Conservation (phyloP, 2,329 filamentous ascomycete species). For the Cercospora sesami region DNA sequence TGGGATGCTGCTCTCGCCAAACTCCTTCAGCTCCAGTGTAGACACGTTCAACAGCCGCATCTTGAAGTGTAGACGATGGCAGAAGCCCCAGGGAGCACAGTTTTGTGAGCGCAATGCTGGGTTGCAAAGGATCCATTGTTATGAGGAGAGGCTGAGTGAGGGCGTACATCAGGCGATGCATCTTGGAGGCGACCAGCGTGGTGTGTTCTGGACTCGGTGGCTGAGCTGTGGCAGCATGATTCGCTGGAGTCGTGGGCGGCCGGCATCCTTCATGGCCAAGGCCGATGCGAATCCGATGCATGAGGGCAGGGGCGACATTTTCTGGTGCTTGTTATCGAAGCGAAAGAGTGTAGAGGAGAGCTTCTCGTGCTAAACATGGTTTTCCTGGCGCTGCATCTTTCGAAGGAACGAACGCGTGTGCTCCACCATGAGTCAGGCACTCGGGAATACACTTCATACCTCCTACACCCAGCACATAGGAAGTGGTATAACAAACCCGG, state of each 20-base stretch:
- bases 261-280: not conserved
- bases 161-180: not conserved
- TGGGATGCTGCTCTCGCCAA: conserved; percentile 9
- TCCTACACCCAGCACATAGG: too few relatives aligned
- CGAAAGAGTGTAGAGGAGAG: not conserved
- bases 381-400: not conserved
- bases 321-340: not conserved
- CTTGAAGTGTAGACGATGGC: not conserved
- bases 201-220: not conserved
- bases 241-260: not conserved
- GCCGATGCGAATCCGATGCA: not conserved
- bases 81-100: not conserved
- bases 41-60: conserved; percentile 30
- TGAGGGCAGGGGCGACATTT: not conserved
- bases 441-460: not conserved
- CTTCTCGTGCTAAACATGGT: not conserved
- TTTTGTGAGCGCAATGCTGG: not conserved
- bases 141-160: not conserved
- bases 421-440: not conserved
- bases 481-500: not conserved
- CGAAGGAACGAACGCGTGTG: not conserved
- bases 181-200: not conserved
- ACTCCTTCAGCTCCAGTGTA: conserved; percentile 24
- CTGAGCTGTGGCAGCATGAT: not conserved
- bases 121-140: not conserved